Percentiles rank a stretch among this genome's conserved stretches.
Evolutionary conservation across 1,139 yeast species (phyloP).

Genomic region (Blastobotrys ciferrii): DNA sequence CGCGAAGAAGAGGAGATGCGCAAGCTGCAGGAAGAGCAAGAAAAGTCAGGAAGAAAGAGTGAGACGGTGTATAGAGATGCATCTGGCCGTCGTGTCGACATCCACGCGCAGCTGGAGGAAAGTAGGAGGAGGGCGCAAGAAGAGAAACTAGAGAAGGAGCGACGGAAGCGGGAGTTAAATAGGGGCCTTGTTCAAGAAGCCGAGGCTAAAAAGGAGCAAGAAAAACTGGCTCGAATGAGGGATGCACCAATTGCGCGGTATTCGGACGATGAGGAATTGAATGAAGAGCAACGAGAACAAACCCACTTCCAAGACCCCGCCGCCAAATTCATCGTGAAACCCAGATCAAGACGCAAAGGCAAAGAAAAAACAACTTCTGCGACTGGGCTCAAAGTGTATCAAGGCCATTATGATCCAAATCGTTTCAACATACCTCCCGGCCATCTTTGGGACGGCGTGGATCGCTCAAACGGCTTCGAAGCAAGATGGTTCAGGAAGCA

Average conservation of each 20-base stretch:
- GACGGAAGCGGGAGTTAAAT: constrained; percentile 39
- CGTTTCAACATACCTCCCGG: constrained; percentile 81
- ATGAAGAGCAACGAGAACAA: constrained; percentile 38
- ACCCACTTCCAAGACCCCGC: constrained; percentile 71
- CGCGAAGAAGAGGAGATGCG: constrained; percentile 32
- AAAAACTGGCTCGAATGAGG: constrained; percentile 35
- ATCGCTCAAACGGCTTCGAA: constrained; percentile 90
- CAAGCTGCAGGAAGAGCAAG: constrained; percentile 21
- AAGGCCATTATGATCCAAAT: constrained; percentile 59
- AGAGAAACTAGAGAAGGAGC: constrained; percentile 34
- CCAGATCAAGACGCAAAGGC: background rate
- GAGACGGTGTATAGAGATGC: constrained; percentile 62
- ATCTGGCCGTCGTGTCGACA: constrained; percentile 51
- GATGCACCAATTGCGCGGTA: constrained; percentile 36
- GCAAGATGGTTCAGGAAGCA: constrained; percentile 56
- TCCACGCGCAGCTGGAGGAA: constrained; percentile 37
- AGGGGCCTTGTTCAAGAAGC: constrained; percentile 47
- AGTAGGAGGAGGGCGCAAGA: constrained; percentile 33
- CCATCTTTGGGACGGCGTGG: constrained; percentile 88
- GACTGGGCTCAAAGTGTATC: constrained; percentile 38
- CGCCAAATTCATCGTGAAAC: constrained; percentile 42
- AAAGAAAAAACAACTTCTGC: constrained; percentile 9
- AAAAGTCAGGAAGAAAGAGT: constrained; percentile 14
- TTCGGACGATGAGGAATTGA: constrained; percentile 43
- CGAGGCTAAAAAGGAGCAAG: constrained; percentile 29